A percentile compares a stretch with the other conserved stretches of the same genome.
Evolutionary conservation across 805 yeast genomes (phyloP).

Genomic region (Lipomyces yamadae): DNA sequence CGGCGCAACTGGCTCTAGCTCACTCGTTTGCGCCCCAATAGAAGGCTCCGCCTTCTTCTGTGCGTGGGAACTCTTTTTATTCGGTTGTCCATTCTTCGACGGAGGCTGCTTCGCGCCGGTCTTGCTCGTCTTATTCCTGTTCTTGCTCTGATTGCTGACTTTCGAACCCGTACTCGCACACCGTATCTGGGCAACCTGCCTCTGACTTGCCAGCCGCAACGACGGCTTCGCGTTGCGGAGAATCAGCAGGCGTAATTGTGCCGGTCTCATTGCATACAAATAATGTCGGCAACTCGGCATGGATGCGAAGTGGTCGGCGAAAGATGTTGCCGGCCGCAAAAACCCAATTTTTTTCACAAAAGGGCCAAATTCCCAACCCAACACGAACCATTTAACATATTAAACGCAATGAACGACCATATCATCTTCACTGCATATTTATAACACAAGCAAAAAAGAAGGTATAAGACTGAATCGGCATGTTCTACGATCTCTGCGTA

Average conservation of each 20-base stretch:
- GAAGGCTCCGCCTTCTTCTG: not conserved
- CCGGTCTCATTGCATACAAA: not conserved
- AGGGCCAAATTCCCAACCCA: no score
- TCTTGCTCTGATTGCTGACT: not conserved
- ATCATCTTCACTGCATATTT: not conserved
- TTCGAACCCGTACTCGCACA: not conserved
- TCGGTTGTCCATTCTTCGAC: not conserved
- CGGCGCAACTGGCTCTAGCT: not conserved
- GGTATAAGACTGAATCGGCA: conserved; percentile 16
- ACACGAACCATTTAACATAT: no score
- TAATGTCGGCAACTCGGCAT: no score
- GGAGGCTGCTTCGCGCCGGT: not conserved
- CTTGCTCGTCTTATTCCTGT: not conserved
- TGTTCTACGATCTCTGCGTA: conserved; percentile 48
- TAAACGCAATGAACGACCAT: not conserved
- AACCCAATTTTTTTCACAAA: no score
- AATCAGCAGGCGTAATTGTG: not conserved
- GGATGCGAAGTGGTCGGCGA: no score
- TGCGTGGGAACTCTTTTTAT: not conserved
- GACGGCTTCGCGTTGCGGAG: not conserved
- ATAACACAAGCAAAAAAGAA: not conserved
- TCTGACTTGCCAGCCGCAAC: not conserved
- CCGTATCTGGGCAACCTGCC: not conserved
- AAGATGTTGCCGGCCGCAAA: no score
- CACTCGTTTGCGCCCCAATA: not conserved